A percentile compares a stretch with the other conserved stretches of the same genome.
phyloP scores from a whole-genome alignment of 306 rosid genomes.

The Corylus heterophylla region DNA sequence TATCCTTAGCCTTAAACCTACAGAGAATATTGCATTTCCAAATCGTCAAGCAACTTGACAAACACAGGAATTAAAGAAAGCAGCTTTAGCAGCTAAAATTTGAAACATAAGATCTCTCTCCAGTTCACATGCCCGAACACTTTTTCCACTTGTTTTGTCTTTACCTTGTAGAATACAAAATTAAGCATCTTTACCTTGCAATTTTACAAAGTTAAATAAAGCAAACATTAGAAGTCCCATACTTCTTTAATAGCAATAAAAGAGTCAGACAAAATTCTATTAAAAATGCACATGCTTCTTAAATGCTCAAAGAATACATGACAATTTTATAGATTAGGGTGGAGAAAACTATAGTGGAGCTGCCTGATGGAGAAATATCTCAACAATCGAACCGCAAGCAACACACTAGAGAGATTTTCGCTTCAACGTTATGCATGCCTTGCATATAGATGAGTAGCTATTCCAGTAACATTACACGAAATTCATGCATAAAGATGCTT shows the following conservation, averaged over 20 bases:
- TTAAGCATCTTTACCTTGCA: constrained; percentile 9
- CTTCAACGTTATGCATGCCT: background rate
- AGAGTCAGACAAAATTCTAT: too few relatives aligned
- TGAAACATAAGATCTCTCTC: constrained; percentile 25
- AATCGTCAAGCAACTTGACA: constrained; percentile 22
- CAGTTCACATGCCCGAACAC: constrained; percentile 27
- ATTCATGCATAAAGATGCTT: constrained; percentile 2
- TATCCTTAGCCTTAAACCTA: constrained; percentile 30
- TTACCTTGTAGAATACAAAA: constrained; percentile 24
- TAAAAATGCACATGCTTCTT: too few relatives aligned
- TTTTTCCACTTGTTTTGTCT: constrained; percentile 15
- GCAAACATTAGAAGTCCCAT: constrained; percentile 12
- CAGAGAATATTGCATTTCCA: constrained; percentile 22
- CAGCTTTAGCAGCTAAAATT: constrained; percentile 34
- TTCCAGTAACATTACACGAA: background rate
- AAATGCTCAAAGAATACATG: too few relatives aligned
- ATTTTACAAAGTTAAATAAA: background rate
- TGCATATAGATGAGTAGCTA: background rate
- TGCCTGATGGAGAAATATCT: background rate
- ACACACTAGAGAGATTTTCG: background rate
- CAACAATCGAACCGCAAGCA: background rate
- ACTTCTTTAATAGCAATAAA: too few relatives aligned
- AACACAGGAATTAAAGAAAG: constrained; percentile 18
- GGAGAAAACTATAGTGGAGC: background rate
- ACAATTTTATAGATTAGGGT: too few relatives aligned